These are phyloP conservation scores for Linnemannia elongata DNA, from an alignment of 192 early-diverging fungal species.

Conservation along the genomic window DNA sequence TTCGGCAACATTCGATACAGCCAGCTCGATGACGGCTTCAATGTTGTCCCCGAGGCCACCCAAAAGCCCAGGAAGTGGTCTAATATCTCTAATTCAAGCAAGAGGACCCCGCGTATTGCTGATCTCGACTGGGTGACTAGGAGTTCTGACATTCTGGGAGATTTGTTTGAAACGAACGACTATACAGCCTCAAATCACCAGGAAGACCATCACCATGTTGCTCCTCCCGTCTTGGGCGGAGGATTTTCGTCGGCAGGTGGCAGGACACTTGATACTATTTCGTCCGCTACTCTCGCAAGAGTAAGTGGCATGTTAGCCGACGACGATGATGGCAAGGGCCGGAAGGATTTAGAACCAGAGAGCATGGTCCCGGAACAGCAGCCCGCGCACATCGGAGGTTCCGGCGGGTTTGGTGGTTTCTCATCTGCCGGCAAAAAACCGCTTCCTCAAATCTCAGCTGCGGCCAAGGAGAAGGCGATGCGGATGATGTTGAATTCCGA, in stretches of 20 bases:
- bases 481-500: slow-evolving; percentile 20
- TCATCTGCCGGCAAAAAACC: slow-evolving; percentile 5
- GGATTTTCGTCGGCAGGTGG: slow-evolving; percentile 35
- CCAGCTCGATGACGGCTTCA: slow-evolving; percentile 42
- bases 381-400: neutral
- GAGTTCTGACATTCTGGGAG: neutral
- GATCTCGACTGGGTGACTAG: neutral
- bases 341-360: neutral
- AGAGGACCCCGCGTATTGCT: neutral
- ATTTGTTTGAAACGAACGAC: neutral
- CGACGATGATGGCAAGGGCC: neutral
- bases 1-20: slow-evolving; percentile 37
- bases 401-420: slow-evolving; percentile 7
- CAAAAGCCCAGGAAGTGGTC: neutral
- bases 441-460: slow-evolving; percentile 12
- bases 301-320: slow-evolving; percentile 16
- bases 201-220: neutral
- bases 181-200: neutral
- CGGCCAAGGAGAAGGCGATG: slow-evolving; percentile 11
- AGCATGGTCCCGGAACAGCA: neutral
- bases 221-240: neutral
- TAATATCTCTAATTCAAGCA: neutral
- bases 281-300: slow-evolving; percentile 20
- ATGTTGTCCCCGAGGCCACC: slow-evolving; percentile 10
- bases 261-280: slow-evolving; percentile 18